Percentiles rank a stretch among this genome's conserved stretches.
Evolutionary conservation across 352 stramenopile genomes (phyloP).

Genomic region (Nothophytophthora sp.): DNA sequence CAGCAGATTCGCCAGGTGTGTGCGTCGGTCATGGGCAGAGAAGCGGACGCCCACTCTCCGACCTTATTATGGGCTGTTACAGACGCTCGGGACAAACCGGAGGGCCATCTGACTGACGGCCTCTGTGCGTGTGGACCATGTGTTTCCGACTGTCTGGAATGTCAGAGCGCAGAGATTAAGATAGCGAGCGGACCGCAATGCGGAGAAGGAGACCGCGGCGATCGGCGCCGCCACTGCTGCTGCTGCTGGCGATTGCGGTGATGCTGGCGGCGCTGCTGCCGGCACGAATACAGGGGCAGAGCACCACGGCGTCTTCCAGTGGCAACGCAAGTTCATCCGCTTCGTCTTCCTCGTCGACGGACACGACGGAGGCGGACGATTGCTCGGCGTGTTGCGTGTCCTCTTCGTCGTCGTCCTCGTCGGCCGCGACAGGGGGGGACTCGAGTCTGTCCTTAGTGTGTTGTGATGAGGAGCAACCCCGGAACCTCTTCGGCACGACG

Average conservation of each 20-base stretch:
- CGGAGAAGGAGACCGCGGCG: slow-evolving; percentile 34
- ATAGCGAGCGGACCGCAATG: slow-evolving; percentile 12
- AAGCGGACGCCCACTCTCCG: too few relatives aligned
- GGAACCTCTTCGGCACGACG: slow-evolving; percentile 56
- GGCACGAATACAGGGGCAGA: slow-evolving; percentile 22
- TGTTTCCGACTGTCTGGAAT: too few relatives aligned
- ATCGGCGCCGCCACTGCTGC: too few relatives aligned
- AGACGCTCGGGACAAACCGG: too few relatives aligned
- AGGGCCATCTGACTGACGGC: too few relatives aligned
- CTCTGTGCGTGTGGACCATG: too few relatives aligned
- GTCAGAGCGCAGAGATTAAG: not conserved
- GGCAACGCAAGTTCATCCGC: too few relatives aligned
- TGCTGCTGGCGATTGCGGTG: slow-evolving; percentile 18
- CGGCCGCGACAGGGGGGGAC: slow-evolving; percentile 20
- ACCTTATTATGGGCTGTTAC: too few relatives aligned
- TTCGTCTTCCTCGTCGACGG: not conserved
- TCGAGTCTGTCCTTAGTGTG: slow-evolving; percentile 44
- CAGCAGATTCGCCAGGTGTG: too few relatives aligned
- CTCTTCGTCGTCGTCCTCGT: slow-evolving; percentile 21
- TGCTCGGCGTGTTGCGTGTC: slow-evolving; percentile 59
- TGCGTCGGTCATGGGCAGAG: too few relatives aligned
- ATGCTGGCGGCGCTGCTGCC: slow-evolving; percentile 3
- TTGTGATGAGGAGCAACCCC: slow-evolving; percentile 42
- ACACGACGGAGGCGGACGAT: slow-evolving; percentile 44
- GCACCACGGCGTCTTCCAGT: slow-evolving; percentile 1